Conservation (phyloP, 306 rosid species). For the Dalbergia cochinchinensis region DNA sequence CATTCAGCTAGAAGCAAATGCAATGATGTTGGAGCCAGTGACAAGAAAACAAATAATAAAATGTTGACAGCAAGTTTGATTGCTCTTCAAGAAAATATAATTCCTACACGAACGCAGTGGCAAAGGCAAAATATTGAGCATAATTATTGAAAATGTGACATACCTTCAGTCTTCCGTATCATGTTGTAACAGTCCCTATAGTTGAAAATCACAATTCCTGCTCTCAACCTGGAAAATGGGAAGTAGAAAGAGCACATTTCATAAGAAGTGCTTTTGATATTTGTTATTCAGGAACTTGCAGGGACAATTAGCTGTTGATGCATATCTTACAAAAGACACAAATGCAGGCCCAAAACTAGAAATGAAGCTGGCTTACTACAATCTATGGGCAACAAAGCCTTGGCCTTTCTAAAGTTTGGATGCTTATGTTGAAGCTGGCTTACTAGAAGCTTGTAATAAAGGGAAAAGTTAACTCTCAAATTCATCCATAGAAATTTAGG, state of each 20-base stretch:
- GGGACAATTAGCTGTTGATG: background rate
- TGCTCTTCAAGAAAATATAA: background rate
- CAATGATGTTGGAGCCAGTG: background rate
- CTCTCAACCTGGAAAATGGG: slow-evolving; percentile 62
- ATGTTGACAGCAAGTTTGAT: slow-evolving; percentile 10
- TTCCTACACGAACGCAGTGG: slow-evolving; percentile 13
- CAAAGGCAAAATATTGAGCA: slow-evolving; percentile 31
- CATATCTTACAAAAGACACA: slow-evolving; percentile 21
- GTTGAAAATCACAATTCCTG: slow-evolving; percentile 90
- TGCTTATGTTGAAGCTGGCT: slow-evolving; percentile 11
- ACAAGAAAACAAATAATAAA: slow-evolving; percentile 25
- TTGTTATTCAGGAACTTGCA: background rate
- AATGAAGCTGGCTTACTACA: slow-evolving; percentile 8
- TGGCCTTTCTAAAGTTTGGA: background rate
- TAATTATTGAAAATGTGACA: slow-evolving; percentile 28
- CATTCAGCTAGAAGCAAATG: slow-evolving; percentile 32
- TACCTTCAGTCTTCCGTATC: slow-evolving; percentile 93
- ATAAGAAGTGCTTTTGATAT: slow-evolving; percentile 11
- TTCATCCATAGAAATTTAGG: too few species aligned
- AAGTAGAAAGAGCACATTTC: slow-evolving; percentile 33
- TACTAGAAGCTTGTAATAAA: slow-evolving; percentile 14
- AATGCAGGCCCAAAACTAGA: slow-evolving; percentile 24
- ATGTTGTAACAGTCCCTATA: slow-evolving; percentile 81
- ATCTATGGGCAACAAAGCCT: slow-evolving; percentile 8
- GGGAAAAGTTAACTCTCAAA: background rate